Conservation (phyloP, 306 rosid species). For the Crotalaria pallida region DNA sequence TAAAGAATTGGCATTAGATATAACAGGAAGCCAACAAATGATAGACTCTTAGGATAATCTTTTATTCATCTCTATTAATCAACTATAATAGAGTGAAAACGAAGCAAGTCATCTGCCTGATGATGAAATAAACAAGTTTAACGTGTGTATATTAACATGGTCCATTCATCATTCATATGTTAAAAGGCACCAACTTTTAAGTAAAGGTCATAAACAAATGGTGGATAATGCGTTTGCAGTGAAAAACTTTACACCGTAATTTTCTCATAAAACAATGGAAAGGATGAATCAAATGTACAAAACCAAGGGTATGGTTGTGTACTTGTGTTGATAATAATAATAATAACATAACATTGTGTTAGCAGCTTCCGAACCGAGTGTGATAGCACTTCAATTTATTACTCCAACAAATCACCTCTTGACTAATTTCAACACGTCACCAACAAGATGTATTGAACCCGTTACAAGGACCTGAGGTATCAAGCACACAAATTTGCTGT, state of each 20-base stretch:
- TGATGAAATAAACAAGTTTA: constrained; percentile 10
- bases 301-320: neutral
- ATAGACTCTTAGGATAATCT: neutral
- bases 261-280: constrained; percentile 1
- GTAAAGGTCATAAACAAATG: no score
- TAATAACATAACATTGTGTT: neutral
- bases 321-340: neutral
- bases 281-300: neutral
- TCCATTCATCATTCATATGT: no score
- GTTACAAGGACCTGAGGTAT: constrained; percentile 80
- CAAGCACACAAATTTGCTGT: constrained; percentile 8
- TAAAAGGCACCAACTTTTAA: no score
- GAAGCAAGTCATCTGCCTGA: neutral
- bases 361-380: constrained; percentile 10
- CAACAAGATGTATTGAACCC: constrained; percentile 89
- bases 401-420: constrained; percentile 50
- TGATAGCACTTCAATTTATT: neutral
- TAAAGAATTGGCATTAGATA: neutral
- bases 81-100: constrained; percentile 3
- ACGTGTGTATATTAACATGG: no score
- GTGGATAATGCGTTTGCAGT: no score
- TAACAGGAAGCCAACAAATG: neutral
- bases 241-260: no score
- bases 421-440: constrained; percentile 74
- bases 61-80: neutral